Percentiles rank a stretch among this genome's conserved stretches.
Conservation (phyloP, 371 early-diverging fungal genomes). For the Circinella minor region DNA sequence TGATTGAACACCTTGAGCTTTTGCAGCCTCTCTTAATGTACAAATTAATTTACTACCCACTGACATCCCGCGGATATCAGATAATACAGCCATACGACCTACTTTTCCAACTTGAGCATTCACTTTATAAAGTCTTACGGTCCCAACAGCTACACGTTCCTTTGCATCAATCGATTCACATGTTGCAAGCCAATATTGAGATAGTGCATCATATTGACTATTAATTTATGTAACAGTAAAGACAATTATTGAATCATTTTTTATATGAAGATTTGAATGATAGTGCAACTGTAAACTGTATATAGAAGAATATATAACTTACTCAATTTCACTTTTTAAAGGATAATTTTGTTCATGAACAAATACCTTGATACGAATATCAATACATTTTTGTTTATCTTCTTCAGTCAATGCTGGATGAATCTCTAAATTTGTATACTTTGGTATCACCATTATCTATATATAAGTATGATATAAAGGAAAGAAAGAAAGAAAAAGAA, state of each 20-base stretch:
- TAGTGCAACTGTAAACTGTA: too few species aligned
- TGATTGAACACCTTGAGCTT: constrained; percentile 16
- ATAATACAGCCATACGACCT: constrained; percentile 49
- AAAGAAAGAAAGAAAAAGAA: background rate
- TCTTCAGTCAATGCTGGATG: constrained; percentile 10
- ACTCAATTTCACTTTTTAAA: constrained; percentile 39
- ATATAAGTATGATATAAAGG: too few species aligned
- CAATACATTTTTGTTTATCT: constrained; percentile 26
- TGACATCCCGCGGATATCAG: constrained; percentile 36
- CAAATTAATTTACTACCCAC: constrained; percentile 36
- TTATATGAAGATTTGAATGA: too few species aligned
- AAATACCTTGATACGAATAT: constrained; percentile 43
- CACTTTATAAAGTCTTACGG: constrained; percentile 32
- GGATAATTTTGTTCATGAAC: constrained; percentile 46
- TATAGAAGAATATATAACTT: background rate
- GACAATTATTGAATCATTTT: too few species aligned
- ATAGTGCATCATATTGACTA: constrained; percentile 28
- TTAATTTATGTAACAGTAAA: background rate
- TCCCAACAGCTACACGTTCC: constrained; percentile 36
- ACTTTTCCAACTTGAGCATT: constrained; percentile 34
- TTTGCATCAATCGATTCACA: constrained; percentile 21
- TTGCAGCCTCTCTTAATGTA: constrained; percentile 28
- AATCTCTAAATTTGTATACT: constrained; percentile 13
- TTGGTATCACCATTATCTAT: background rate
- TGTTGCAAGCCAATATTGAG: constrained; percentile 40